Evolutionary conservation across 2,329 filamentous ascomycete species (phyloP), one percentile per base, ranked within the genome.

Genomic region (Diaporthe sp.): DNA sequence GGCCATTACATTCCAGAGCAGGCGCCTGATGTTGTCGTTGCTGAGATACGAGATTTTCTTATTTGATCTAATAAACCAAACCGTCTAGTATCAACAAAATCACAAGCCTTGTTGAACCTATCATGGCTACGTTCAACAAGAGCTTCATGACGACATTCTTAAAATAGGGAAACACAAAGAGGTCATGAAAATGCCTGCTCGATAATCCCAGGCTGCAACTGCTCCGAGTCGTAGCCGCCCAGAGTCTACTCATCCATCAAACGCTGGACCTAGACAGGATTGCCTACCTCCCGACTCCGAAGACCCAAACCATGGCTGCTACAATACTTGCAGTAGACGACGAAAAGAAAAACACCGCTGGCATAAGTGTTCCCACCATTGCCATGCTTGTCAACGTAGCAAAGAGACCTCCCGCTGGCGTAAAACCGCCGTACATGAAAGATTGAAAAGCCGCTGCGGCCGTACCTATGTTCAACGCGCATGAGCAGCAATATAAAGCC

Each of bases 1-100:
- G 86, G 88, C 0, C 87, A 89, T 78, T 89, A 87, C 77, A 84
- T 88, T 34, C 84, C 88, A 0, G 90, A 92, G 77, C 86, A 91
- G 75, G 82, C 82, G 37, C 88, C 89, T 0, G 84, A 86, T 15
- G 85, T 86, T 2, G 82, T 89, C 34, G 81, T 88, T 42, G 81
- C 81, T 70, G 82, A 84, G 28, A 81, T 89, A 8, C 70, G 75
- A 12, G 82, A 83, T 8, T 88, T 88, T 73, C 57, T 79, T 58
- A n/a, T 77, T 22, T 49, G 71, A 72, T 2, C 44, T 22, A 39
- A 39, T 39, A 12, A 13, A 39, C 12, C 37, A 39, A 39, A 39
- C 37, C 37, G 37, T 13, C 37, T 39, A 39, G 37, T 4, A 39
- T 39, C 3, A 13, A 2, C 37, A 39, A 39, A 39, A 39, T 1